Base-by-base conservation (phyloP, 2,329 filamentous ascomycete species). In the Microsporum ferrugineum region DNA sequence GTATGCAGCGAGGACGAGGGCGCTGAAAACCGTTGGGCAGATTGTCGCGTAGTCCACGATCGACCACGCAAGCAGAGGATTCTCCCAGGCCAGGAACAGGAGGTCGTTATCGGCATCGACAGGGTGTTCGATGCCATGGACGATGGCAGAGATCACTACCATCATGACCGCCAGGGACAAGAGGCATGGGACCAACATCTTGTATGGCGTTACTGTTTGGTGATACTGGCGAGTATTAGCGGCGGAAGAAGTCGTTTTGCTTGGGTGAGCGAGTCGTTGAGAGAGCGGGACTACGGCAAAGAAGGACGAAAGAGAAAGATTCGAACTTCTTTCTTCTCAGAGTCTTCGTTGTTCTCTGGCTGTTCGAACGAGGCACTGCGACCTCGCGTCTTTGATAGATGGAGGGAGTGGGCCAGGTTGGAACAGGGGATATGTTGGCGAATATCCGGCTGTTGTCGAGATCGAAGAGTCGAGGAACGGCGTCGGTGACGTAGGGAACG, bases 31-130 rank as follows among this genome's bases (percentile, higher is more conserved):
- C 39, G 47, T 36, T 60, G 60, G 62, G 36, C 56, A 51, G 2
- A 63, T 14, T 34, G 57, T 57, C 60, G 59, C 62, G 33, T 59
- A 58, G 56, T 61, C 57, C 12, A 59, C 14, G 43, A 55, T 8
- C 29, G 57, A 43, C 59, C 59, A 59, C 23, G 45, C 33, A 7
- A 39, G 36, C 12, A 53, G 27, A 17, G 57, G 59, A 2, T 34
- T 45, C 45, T 63, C n/a, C 57, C 56, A 59, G 27, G 29, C 12
- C 38, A 56, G 45, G 8, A 43, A 36, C 49, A 53, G 49, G 29
- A 53, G 31, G 31, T 53, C 23, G 31, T 34, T 34, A 29, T 53
- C 49, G 29, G 8, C 49, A 33, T 53, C 31, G 49, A 8, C 49
- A 8, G 29, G 27, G 7, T 12, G 27, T 12, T 53, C 27, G 27